Base-by-base conservation (phyloP, 2,329 filamentous ascomycete species). In the Fusarium virguliforme region DNA sequence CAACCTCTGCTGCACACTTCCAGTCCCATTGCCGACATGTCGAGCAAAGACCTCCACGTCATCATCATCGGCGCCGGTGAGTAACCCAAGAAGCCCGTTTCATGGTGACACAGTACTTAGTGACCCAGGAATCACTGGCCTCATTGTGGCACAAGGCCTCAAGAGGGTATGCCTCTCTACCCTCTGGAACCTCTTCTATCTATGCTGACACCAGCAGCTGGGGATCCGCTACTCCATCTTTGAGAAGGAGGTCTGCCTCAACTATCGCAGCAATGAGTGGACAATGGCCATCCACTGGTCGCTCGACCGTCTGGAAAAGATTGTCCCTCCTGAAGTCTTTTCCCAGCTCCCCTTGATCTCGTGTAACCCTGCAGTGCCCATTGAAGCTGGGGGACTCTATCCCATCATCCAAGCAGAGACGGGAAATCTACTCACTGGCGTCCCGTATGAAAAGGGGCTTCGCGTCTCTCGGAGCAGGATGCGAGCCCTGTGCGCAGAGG, bases 221-320 rank as follows among this genome's bases (percentile, higher is more conserved):
- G 65, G 70, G 4, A 68, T 73, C 35, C 57, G 41, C 3, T 67
- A 73, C 40, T 68, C 70, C 1, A 72, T 74, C 50, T 74, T 69
- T 13, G 72, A 74, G 37, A 74, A 67, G 10, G 72, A 74, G 38
- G 51, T 46, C 8, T 48, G 48, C 24, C 60, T 73, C 22, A 74
- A 74, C 18, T 73, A 72, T 8, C 70, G 72, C 26, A 74, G 72
- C 62, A 73, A 74, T 70, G 72, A 74, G 58, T 74, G 68, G 72
- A 74, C 70, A 13, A 74, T 74, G 72, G 72, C 72, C 4, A 72
- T 74, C 2, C 70, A 74, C 22, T 74, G 70, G 72, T 68, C 72
- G 22, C 62, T 73, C 0, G 60, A 71, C 46, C 62, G 55, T 4
- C 55, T 74, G 10, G 66, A 70, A 37, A 58, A 62, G 1, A 70